Conservation (phyloP, 176 grass and related monocot genomes). For the Triticum turgidum region DNA sequence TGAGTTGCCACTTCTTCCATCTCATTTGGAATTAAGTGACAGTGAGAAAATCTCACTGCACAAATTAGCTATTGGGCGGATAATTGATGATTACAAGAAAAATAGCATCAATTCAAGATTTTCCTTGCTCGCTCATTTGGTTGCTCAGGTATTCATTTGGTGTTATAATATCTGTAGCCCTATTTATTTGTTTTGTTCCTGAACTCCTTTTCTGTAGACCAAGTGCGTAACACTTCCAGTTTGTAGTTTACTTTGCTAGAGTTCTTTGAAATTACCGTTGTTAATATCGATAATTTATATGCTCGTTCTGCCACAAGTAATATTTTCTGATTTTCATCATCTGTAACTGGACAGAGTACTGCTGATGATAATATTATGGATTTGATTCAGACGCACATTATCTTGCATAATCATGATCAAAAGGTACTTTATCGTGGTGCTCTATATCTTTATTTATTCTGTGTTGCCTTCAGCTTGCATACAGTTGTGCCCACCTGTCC, state of each 20-base stretch:
- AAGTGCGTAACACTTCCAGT: not conserved
- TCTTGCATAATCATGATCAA: constrained; percentile 66
- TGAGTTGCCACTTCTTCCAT: constrained; percentile 67
- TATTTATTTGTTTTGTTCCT: constrained; percentile 5
- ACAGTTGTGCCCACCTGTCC: constrained; percentile 1
- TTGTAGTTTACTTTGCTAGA: constrained; percentile 19
- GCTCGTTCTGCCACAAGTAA: constrained; percentile 13
- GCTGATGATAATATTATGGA: constrained; percentile 71
- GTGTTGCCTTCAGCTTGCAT: constrained; percentile 19
- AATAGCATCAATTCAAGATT: constrained; percentile 51
- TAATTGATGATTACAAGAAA: constrained; percentile 72
- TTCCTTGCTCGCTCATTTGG: constrained; percentile 82
- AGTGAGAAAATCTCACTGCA: constrained; percentile 55
- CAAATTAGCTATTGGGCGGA: constrained; percentile 53
- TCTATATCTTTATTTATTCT: constrained; percentile 19
- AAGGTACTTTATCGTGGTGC: constrained; percentile 54
- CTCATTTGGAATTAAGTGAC: constrained; percentile 66
- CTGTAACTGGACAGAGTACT: constrained; percentile 55
- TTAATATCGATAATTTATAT: constrained; percentile 15
- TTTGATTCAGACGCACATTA: constrained; percentile 75
- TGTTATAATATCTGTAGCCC: constrained; percentile 22
- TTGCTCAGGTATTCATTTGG: constrained; percentile 73
- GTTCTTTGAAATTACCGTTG: not conserved
- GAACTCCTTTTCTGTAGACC: not conserved
- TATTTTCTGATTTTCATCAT: constrained; percentile 23